These are phyloP conservation scores for Scenedesmus sp. DNA, from an alignment of 163 green algal species.

Conservation along the genomic window DNA sequence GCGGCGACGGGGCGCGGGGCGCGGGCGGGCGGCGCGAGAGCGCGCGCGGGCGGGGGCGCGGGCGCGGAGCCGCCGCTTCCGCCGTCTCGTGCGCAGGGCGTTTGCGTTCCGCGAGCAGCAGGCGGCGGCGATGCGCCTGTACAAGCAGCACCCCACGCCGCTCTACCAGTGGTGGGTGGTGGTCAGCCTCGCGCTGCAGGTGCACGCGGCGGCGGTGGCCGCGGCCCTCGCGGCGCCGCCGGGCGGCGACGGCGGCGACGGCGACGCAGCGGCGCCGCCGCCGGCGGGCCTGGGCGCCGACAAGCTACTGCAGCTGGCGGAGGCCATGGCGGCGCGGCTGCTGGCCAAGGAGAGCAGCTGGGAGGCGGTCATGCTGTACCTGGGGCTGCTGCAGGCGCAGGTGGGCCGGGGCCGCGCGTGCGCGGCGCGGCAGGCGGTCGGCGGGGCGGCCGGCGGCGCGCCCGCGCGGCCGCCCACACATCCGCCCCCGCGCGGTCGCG, in stretches of 20 bases:
- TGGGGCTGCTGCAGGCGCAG: slow-evolving; percentile 71
- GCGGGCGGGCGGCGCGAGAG: too few species aligned
- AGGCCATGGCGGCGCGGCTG: slow-evolving; percentile 64
- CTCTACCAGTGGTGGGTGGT: slow-evolving; percentile 79
- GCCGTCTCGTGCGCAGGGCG: too few species aligned
- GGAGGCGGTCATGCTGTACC: slow-evolving; percentile 75
- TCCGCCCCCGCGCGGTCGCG: too few species aligned
- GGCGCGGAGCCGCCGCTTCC: too few species aligned
- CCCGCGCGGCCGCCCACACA: too few species aligned
- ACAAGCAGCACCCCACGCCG: slow-evolving; percentile 57
- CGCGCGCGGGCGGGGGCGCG: too few species aligned
- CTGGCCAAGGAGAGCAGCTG: slow-evolving; percentile 29
- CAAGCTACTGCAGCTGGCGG: slow-evolving; percentile 76
- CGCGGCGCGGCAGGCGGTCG: too few species aligned
- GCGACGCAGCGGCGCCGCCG: slow-evolving; percentile 28
- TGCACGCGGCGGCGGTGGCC: slow-evolving; percentile 42
- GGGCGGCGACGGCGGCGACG: neutral
- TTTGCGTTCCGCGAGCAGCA: slow-evolving; percentile 76
- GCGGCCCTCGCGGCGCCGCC: slow-evolving; percentile 14
- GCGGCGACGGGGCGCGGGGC: too few species aligned
- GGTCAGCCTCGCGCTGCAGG: slow-evolving; percentile 68
- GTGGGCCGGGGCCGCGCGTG: neutral
- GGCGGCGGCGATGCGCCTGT: slow-evolving; percentile 77
- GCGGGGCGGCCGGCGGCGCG: too few species aligned
- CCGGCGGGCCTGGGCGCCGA: slow-evolving; percentile 20